Conservation (phyloP, 148 eudicot genomes). For the Chenopodium berlandieri region DNA sequence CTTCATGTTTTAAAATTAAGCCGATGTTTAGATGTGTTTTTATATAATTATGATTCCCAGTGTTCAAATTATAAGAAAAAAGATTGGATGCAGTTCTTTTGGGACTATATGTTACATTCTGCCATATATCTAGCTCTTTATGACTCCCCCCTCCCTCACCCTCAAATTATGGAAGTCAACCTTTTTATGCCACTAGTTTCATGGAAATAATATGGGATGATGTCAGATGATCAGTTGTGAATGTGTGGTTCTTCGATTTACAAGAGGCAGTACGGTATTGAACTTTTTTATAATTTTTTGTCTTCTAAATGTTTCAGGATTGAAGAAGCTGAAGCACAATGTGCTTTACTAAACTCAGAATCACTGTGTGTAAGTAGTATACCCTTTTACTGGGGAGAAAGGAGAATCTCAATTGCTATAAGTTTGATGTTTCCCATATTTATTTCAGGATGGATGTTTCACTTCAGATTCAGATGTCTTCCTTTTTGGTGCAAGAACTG, state of each 20-base stretch:
- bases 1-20: neutral
- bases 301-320: constrained; percentile 43
- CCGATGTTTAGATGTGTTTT: neutral
- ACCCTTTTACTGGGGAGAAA: constrained; percentile 1
- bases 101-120: neutral
- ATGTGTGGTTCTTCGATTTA: neutral
- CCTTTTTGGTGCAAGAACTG: constrained; percentile 98
- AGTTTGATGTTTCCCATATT: constrained; percentile 14
- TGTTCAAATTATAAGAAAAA: neutral
- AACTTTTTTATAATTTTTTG: constrained; percentile 11
- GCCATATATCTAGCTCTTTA: neutral
- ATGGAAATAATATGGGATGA: neutral
- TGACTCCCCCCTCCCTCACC: neutral
- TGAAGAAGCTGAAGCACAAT: constrained; percentile 98
- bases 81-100: neutral
- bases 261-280: neutral
- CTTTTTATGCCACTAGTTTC: neutral
- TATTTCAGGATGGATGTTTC: constrained; percentile 90
- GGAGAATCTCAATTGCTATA: neutral
- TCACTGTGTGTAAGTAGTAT: constrained; percentile 70
- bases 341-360: constrained; percentile 78
- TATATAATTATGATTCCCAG: neutral
- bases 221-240: neutral
- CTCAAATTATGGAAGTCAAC: neutral
- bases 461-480: constrained; percentile 90